Percentiles rank a stretch among this genome's conserved stretches.
Evolutionary conservation across 106 monocot species (phyloP).

Genomic region (Narthecium ossifragum): DNA sequence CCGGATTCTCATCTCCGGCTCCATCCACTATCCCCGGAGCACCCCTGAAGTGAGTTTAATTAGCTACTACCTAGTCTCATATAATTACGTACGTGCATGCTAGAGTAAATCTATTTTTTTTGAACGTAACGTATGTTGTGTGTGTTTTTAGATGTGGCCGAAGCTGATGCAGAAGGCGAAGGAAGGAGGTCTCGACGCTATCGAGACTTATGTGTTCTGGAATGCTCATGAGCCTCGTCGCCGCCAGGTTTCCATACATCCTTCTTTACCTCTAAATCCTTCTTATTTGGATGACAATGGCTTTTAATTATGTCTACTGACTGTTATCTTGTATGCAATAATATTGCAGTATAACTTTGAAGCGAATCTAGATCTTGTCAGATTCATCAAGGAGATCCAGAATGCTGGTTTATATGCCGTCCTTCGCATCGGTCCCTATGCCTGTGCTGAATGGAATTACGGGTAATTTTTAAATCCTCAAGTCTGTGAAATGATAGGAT

Average conservation of each 20-base stretch:
- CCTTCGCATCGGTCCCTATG: constrained; percentile 26
- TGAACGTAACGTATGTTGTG: not conserved
- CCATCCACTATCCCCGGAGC: constrained; percentile 8
- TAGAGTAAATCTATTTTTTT: not conserved
- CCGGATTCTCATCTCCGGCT: constrained; percentile 1
- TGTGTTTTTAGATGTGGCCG: constrained; percentile 34
- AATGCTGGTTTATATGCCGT: constrained; percentile 22
- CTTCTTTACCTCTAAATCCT: too few relatives aligned
- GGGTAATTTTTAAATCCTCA: too few relatives aligned
- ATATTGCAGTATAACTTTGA: constrained; percentile 21
- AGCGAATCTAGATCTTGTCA: constrained; percentile 16
- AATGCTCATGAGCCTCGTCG: constrained; percentile 30
- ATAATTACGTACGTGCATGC: not conserved
- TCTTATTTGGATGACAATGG: too few relatives aligned
- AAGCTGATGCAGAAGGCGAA: constrained; percentile 26
- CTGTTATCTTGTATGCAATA: too few relatives aligned
- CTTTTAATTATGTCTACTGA: too few relatives aligned
- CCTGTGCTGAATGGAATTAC: constrained; percentile 26
- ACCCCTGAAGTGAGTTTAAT: constrained; percentile 3
- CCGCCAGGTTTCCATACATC: constrained; percentile 23
- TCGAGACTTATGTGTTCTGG: constrained; percentile 43
- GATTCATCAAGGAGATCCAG: constrained; percentile 23
- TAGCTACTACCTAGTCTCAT: too few relatives aligned
- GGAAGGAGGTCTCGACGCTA: constrained; percentile 34
- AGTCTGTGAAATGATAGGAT: too few relatives aligned